Conservation (phyloP, 345 rosid species). For the Eucalyptus coolabah region DNA sequence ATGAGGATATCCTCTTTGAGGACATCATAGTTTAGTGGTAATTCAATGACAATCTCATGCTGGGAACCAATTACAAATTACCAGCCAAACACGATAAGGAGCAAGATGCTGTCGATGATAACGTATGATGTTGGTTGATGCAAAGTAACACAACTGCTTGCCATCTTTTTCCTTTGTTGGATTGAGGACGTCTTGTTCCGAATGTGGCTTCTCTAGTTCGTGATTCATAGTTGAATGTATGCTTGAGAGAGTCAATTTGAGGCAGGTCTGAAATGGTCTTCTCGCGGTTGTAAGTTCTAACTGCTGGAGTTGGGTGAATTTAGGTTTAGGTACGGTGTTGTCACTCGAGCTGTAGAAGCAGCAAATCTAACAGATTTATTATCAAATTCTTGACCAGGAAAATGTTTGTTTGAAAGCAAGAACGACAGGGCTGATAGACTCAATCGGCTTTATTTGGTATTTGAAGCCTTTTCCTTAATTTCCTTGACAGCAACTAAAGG, state of each 20-base stretch:
- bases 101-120: not conserved
- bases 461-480: not conserved
- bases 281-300: not conserved
- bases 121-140: not conserved
- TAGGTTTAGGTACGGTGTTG: not conserved
- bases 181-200: not conserved
- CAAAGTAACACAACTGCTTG: not conserved
- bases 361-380: not conserved
- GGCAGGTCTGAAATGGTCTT: not conserved
- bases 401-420: not conserved
- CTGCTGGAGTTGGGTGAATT: not conserved
- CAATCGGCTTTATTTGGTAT: not conserved
- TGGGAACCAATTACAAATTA: not conserved
- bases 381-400: not conserved
- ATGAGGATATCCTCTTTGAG: not conserved
- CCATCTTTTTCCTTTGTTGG: not conserved
- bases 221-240: not conserved
- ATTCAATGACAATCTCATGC: not conserved
- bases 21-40: not conserved
- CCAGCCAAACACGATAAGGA: not conserved
- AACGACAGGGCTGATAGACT: not conserved
- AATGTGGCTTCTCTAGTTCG: not conserved
- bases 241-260: not conserved
- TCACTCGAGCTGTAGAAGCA: not conserved
- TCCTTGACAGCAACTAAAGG: not conserved